phyloP scores from a whole-genome alignment of 2,329 filamentous ascomycete genomes.

The Diaporthe australafricana region DNA sequence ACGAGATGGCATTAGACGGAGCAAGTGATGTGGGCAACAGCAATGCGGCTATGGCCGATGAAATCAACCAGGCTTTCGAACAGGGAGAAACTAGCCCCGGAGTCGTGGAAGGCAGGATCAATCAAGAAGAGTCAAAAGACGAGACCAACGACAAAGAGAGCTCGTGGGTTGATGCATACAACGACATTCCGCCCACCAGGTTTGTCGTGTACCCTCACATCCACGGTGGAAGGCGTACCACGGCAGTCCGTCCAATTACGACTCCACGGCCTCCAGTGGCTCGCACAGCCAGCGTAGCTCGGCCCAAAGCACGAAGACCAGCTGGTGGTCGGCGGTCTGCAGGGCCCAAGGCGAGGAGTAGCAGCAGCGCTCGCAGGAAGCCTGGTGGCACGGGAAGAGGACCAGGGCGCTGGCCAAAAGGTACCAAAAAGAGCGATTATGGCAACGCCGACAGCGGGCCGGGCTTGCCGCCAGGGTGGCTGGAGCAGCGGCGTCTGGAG shows the following conservation, averaged over 20 bases:
- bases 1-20: conserved; percentile 43
- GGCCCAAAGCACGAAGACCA: conserved; percentile 54
- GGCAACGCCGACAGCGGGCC: conserved; percentile 75
- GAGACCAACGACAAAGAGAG: conserved; percentile 43
- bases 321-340: conserved; percentile 46
- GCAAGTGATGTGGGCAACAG: conserved; percentile 18
- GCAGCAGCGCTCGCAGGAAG: conserved; percentile 61
- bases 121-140: conserved; percentile 30
- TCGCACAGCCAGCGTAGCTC: conserved; percentile 50
- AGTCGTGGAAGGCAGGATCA: background rate
- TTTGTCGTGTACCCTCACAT: conserved; percentile 84
- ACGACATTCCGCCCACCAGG: conserved; percentile 73
- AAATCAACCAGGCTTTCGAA: background rate
- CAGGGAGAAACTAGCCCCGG: background rate
- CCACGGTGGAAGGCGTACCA: conserved; percentile 58
- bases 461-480: conserved; percentile 70
- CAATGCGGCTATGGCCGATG: conserved; percentile 29
- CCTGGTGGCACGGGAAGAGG: conserved; percentile 73
- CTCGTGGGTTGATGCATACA: conserved; percentile 61
- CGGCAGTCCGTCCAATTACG: conserved; percentile 51
- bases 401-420: conserved; percentile 75
- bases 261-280: conserved; percentile 52
- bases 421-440: conserved; percentile 76
- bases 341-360: conserved; percentile 54
- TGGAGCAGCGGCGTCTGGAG: conserved; percentile 46